Evolutionary conservation across 768 basidiomycete species (phyloP).

Genomic region (Cubamyces sp.): DNA sequence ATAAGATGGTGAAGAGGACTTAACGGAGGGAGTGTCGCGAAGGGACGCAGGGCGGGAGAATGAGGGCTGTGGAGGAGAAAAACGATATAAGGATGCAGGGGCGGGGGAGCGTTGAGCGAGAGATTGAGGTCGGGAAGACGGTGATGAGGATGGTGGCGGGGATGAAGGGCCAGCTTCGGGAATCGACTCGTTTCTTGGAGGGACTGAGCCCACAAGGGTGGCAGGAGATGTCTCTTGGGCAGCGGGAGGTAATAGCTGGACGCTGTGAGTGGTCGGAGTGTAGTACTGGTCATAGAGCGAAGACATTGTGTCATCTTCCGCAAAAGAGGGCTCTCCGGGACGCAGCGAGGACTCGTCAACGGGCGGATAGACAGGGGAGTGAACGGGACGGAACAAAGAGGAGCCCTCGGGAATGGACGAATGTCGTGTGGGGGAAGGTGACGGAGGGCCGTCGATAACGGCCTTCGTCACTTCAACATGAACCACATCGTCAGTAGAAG

Average conservation of each 20-base stretch:
- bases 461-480: neutral
- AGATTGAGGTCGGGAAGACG: neutral
- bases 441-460: neutral
- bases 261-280: conserved; percentile 17
- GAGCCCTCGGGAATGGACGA: conserved; percentile 10
- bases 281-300: conserved; percentile 27
- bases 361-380: conserved; percentile 9
- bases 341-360: conserved; percentile 8
- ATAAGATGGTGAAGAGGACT: too few species aligned
- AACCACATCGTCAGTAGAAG: neutral
- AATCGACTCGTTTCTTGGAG: neutral
- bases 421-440: neutral
- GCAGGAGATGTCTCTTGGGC: conserved; percentile 1
- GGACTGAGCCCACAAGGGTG: neutral
- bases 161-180: conserved; percentile 4
- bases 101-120: neutral
- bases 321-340: conserved; percentile 15
- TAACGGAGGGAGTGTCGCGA: too few species aligned
- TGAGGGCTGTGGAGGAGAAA: neutral
- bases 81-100: neutral
- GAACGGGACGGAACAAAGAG: conserved; percentile 12
- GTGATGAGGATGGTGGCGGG: neutral
- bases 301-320: conserved; percentile 25
- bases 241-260: neutral
- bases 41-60: neutral